A percentile compares a stretch with the other conserved stretches of the same genome.
phyloP scores from a whole-genome alignment of 1,139 yeast species.

The Geotrichum europaeum region DNA sequence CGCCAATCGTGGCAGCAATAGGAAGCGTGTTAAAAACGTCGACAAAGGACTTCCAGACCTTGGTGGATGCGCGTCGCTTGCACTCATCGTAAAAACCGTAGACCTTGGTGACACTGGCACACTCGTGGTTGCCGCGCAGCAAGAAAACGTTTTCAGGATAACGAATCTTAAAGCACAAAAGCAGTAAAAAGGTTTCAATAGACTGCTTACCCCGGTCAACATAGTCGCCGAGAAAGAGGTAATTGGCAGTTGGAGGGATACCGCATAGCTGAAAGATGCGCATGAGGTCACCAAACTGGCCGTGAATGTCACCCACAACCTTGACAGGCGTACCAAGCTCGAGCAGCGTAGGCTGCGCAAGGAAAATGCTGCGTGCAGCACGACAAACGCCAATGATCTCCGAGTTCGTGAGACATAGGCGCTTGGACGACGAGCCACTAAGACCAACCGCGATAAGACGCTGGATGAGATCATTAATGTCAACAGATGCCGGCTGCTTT shows the following conservation, averaged over 20 bases:
- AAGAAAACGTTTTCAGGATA: slow-evolving; percentile 80
- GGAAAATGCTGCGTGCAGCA: slow-evolving; percentile 60
- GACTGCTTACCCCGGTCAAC: slow-evolving; percentile 85
- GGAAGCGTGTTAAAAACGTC: slow-evolving; percentile 85
- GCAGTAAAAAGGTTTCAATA: slow-evolving; percentile 65
- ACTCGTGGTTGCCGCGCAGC: slow-evolving; percentile 81
- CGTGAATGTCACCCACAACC: slow-evolving; percentile 83
- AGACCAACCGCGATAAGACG: slow-evolving; percentile 22
- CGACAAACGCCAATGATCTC: slow-evolving; percentile 63
- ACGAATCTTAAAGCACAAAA: slow-evolving; percentile 70
- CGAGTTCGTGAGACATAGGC: slow-evolving; percentile 38
- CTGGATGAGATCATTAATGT: slow-evolving; percentile 22
- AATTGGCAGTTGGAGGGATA: slow-evolving; percentile 72
- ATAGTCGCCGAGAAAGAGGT: slow-evolving; percentile 75
- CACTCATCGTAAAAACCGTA: slow-evolving; percentile 88
- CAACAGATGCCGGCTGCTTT: slow-evolving; percentile 10
- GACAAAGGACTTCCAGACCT: slow-evolving; percentile 68
- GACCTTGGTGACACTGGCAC: slow-evolving; percentile 76
- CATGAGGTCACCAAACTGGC: slow-evolving; percentile 70
- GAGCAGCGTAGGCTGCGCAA: slow-evolving; percentile 70
- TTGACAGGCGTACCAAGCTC: slow-evolving; percentile 79
- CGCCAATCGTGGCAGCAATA: slow-evolving; percentile 79
- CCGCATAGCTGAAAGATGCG: slow-evolving; percentile 74
- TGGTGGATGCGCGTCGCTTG: slow-evolving; percentile 61
- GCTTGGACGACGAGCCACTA: slow-evolving; percentile 18